A percentile compares a stretch with the other conserved stretches of the same genome.
Conservation (phyloP, 768 basidiomycete genomes). For the Trametes maxima region DNA sequence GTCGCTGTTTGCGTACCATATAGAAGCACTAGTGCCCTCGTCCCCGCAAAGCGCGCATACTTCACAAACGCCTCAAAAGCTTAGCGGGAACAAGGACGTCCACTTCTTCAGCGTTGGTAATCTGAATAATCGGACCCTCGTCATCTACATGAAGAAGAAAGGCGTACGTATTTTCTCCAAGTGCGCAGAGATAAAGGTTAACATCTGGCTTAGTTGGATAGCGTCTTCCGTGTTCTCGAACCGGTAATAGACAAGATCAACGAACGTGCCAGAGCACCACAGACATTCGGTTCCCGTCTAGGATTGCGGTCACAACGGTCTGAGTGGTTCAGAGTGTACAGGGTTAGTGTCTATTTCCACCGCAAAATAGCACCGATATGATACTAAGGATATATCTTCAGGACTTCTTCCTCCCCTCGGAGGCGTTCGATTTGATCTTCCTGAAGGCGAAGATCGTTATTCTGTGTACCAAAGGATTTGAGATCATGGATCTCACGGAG, state of each 20-base stretch:
- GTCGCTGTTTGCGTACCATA: constrained; percentile 92
- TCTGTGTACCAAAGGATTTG: constrained; percentile 91
- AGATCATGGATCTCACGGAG: constrained; percentile 96
- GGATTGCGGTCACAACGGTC: constrained; percentile 79
- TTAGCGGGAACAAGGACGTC: constrained; percentile 90
- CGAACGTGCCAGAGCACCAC: constrained; percentile 70
- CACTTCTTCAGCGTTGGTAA: constrained; percentile 95
- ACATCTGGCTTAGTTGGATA: constrained; percentile 58
- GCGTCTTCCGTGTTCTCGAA: constrained; percentile 96
- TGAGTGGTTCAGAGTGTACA: constrained; percentile 95
- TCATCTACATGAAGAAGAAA: constrained; percentile 96
- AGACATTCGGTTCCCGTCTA: constrained; percentile 70
- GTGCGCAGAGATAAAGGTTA: neutral
- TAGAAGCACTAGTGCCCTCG: constrained; percentile 94
- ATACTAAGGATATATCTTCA: constrained; percentile 24
- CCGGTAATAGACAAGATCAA: constrained; percentile 91
- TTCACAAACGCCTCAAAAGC: constrained; percentile 83
- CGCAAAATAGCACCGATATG: neutral
- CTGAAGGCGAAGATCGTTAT: constrained; percentile 93
- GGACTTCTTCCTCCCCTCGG: constrained; percentile 92
- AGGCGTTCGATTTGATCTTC: constrained; percentile 90
- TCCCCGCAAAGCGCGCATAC: constrained; percentile 67
- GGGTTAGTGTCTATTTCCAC: constrained; percentile 42
- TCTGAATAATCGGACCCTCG: constrained; percentile 82
- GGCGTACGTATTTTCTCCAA: constrained; percentile 47